Percentiles rank a stretch among this genome's conserved stretches.
Conservation (phyloP, 371 early-diverging fungal species). For the Mucor sp. region DNA sequence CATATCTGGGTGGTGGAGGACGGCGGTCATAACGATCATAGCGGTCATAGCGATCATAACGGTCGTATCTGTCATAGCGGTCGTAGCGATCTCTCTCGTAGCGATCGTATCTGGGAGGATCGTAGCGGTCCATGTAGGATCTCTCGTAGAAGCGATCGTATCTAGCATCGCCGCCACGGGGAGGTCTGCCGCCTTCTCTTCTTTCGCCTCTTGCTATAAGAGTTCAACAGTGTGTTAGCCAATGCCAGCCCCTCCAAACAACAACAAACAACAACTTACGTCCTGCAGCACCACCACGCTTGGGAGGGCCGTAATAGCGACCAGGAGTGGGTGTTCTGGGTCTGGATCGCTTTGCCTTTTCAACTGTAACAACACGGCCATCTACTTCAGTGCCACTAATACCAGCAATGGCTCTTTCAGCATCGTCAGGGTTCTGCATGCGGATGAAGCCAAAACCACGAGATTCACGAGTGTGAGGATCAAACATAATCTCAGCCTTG, state of each 20-base stretch:
- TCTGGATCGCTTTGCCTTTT: conserved; percentile 75
- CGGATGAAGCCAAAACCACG: conserved; percentile 87
- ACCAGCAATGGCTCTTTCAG: conserved; percentile 68
- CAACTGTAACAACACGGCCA: conserved; percentile 75
- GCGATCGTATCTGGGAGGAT: conserved; percentile 54
- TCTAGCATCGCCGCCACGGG: conserved; percentile 43
- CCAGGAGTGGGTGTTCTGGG: conserved; percentile 90
- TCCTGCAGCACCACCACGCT: conserved; percentile 47
- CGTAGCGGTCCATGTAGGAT: conserved; percentile 58
- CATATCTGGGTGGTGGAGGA: conserved; percentile 56
- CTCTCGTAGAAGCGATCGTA: conserved; percentile 57
- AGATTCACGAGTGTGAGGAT: conserved; percentile 82
- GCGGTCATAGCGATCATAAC: conserved; percentile 46
- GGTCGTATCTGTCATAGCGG: conserved; percentile 58
- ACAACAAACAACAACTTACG: conserved; percentile 17
- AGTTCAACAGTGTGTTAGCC: neutral
- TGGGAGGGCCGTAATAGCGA: conserved; percentile 84
- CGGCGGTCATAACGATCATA: conserved; percentile 64
- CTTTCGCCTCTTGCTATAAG: conserved; percentile 31
- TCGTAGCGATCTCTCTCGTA: conserved; percentile 59
- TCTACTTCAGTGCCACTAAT: conserved; percentile 71
- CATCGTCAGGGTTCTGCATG: conserved; percentile 73
- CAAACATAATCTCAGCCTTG: conserved; percentile 76
- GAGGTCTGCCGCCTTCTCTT: conserved; percentile 30
- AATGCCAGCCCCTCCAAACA: conserved; percentile 6